Percentiles rank a stretch among this genome's conserved stretches.
These are phyloP conservation scores for Fusarium dimerum DNA, from an alignment of 2,329 filamentous ascomycete species.

Conservation along the genomic window DNA sequence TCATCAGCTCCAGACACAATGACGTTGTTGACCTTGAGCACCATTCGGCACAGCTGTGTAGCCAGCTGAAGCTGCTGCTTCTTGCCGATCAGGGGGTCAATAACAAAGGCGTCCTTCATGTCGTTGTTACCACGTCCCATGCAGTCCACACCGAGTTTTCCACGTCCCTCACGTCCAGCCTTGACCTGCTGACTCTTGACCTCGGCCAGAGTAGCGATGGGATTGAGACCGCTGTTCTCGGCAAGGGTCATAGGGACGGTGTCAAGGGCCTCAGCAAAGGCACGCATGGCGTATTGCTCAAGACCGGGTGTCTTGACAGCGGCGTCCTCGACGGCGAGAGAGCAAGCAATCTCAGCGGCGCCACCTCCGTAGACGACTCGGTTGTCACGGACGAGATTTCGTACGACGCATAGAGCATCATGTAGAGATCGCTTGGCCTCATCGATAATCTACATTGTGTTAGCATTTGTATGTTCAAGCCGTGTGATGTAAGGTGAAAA, in stretches of 20 bases:
- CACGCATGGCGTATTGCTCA: conserved; percentile 98
- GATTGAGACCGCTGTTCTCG: conserved; percentile 94
- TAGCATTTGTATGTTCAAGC: conserved; percentile 10
- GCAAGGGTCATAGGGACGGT: conserved; percentile 92
- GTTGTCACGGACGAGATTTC: conserved; percentile 94
- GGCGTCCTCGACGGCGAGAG: conserved; percentile 91
- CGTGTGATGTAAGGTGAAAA: background rate
- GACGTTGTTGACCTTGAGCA: conserved; percentile 95
- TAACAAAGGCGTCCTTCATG: conserved; percentile 98
- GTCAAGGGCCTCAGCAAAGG: conserved; percentile 93
- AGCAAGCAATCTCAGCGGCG: conserved; percentile 96
- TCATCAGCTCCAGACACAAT: conserved; percentile 88
- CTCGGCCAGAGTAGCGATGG: conserved; percentile 91
- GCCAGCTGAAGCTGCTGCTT: conserved; percentile 94
- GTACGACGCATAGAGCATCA: conserved; percentile 95
- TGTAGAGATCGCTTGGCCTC: conserved; percentile 97
- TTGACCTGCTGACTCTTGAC: conserved; percentile 97
- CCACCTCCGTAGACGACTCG: conserved; percentile 97
- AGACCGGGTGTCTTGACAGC: conserved; percentile 94
- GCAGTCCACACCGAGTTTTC: conserved; percentile 90
- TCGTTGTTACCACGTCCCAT: conserved; percentile 95
- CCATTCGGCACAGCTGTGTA: conserved; percentile 97
- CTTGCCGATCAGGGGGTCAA: conserved; percentile 97
- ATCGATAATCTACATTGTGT: conserved; percentile 78
- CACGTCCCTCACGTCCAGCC: conserved; percentile 51